A percentile compares a stretch with the other conserved stretches of the same genome.
Evolutionary conservation across 2,329 filamentous ascomycete genomes (phyloP).

Genomic region (Massarina eburnea): DNA sequence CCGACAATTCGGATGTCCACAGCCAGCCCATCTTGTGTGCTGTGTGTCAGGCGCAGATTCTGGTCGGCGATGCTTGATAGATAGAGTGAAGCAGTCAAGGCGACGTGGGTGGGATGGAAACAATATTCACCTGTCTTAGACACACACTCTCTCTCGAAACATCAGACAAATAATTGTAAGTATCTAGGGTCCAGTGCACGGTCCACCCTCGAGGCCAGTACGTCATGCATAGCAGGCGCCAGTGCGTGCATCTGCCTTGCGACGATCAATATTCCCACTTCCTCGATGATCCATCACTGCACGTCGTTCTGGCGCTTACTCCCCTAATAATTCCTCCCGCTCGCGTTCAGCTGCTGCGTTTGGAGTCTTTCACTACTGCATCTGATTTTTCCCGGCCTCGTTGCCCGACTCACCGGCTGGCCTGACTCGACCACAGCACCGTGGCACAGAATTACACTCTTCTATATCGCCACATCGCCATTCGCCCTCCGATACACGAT

Average conservation of each 20-base stretch:
- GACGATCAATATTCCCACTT: constrained; percentile 22
- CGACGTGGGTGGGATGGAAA: too few species aligned
- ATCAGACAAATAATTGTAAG: too few species aligned
- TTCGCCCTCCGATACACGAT: constrained; percentile 28
- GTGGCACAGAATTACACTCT: constrained; percentile 13
- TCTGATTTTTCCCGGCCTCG: constrained; percentile 2
- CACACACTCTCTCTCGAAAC: too few species aligned
- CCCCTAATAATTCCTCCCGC: constrained; percentile 13
- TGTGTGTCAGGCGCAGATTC: not conserved
- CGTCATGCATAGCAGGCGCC: constrained; percentile 34
- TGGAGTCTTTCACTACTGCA: constrained; percentile 5
- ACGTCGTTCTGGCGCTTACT: constrained; percentile 22
- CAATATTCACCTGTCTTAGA: too few species aligned
- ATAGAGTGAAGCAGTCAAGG: too few species aligned
- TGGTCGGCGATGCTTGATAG: too few species aligned
- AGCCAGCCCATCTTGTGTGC: constrained; percentile 48
- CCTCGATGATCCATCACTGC: constrained; percentile 12
- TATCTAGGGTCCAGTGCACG: too few species aligned
- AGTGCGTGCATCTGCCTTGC: constrained; percentile 33
- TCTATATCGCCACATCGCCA: constrained; percentile 7
- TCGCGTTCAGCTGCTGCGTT: constrained; percentile 20
- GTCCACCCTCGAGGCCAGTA: too few species aligned
- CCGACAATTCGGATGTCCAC: constrained; percentile 29
- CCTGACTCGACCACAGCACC: constrained; percentile 20
- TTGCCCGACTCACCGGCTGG: not conserved